Evolutionary conservation across 805 yeast species (phyloP), one percentile per base, ranked within the genome.

Genomic region (Martiniozyma abietophila): DNA sequence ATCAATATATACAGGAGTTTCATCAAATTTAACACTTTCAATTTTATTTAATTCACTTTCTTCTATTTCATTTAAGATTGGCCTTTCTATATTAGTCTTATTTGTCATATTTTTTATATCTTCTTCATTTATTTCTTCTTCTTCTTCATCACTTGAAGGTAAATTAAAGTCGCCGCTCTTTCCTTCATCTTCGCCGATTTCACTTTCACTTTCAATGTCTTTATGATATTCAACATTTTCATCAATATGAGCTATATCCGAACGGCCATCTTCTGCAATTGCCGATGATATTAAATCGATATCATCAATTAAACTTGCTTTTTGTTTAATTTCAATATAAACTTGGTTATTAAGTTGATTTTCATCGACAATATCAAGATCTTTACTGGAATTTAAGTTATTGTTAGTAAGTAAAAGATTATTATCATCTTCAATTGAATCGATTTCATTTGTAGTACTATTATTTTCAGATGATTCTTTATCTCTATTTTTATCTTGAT

Each of bases 1-100:
- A 28, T 54, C 58, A 12, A 54, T 38, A 31, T 52, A 54, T 5
- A 52, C 38, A 2, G 58, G 56, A 8, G 27, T 25, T 19, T 41
- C 30, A 21, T 17, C 24, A 3, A 16, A 31, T 15, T 34, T 26
- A 18, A 18, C 35, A 12, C 29, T 18, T 20, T 31, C 37, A 27
- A n/a, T n/a, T 5, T 31, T 36, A 4, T 20, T 22, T 5, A 10
- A 27, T 9, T 35, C 27, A 19, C 11, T 22, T 10, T 27, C 28
- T 4, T n/a, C 23, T 27, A 29, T 24, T 25, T 20, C 30, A 11
- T 31, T 12, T 12, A 12, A 25, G 10, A 8, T 18, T 14, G 14
- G 10, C 22, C 8, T 8, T 6, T 6, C 14, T 31, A 17, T 28
- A 32, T 11, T 14, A 10, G 2, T 12, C 25, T 10, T 19, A 4